Percentiles rank a stretch among this genome's conserved stretches.
These are phyloP conservation scores for Colletotrichum shisoi DNA, from an alignment of 2,329 filamentous ascomycete genomes.

Conservation along the genomic window DNA sequence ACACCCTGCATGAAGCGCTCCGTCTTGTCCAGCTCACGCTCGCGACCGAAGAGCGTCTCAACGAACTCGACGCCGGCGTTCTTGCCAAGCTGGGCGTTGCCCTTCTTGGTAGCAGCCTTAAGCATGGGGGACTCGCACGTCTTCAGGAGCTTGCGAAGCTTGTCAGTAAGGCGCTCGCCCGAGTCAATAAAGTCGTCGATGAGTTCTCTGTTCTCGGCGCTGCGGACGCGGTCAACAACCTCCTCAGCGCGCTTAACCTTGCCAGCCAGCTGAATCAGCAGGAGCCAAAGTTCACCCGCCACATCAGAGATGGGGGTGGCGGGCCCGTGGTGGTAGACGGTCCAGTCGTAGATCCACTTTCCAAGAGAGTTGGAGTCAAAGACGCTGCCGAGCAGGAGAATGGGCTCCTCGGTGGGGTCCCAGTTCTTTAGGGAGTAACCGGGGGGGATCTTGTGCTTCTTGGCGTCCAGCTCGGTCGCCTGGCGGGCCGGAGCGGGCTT, in stretches of 20 bases:
- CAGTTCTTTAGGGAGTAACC: slow-evolving; percentile 98
- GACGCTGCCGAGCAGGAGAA: slow-evolving; percentile 91
- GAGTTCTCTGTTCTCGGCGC: slow-evolving; percentile 76
- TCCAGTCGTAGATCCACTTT: slow-evolving; percentile 99
- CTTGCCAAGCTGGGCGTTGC: slow-evolving; percentile 79
- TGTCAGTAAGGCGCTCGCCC: slow-evolving; percentile 84
- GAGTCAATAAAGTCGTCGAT: slow-evolving; percentile 90
- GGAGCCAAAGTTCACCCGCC: slow-evolving; percentile 92
- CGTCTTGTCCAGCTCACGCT: slow-evolving; percentile 86
- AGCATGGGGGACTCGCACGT: slow-evolving; percentile 95
- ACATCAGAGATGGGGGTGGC: slow-evolving; percentile 86
- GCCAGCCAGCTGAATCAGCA: slow-evolving; percentile 90
- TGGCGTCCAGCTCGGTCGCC: slow-evolving; percentile 68
- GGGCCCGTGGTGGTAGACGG: slow-evolving; percentile 85
- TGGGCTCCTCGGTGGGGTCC: slow-evolving; percentile 93
- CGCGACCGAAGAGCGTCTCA: slow-evolving; percentile 90
- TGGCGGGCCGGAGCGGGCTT: slow-evolving; percentile 51
- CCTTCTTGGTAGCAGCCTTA: slow-evolving; percentile 77
- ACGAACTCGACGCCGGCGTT: slow-evolving; percentile 95
- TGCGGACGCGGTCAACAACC: slow-evolving; percentile 74
- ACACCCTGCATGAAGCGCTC: slow-evolving; percentile 92
- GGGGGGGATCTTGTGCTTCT: slow-evolving; percentile 76
- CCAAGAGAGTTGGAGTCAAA: slow-evolving; percentile 97
- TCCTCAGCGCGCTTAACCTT: slow-evolving; percentile 93
- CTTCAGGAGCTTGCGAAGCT: slow-evolving; percentile 86